Conservation (phyloP, 2,329 filamentous ascomycete genomes). For the Diaporthe capsici region DNA sequence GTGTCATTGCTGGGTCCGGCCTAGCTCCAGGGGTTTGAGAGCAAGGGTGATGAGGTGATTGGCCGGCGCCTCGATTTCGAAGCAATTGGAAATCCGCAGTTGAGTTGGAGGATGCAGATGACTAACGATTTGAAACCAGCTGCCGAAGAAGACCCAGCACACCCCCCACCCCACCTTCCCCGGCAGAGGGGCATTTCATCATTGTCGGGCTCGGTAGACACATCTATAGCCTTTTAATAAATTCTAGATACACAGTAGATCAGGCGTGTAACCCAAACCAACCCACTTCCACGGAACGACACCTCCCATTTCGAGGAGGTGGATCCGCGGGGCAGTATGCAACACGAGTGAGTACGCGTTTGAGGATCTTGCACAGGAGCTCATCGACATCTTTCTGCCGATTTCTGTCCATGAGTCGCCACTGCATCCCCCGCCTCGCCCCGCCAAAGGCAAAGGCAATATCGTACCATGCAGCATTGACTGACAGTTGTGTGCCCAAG, state of each 20-base stretch:
- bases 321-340: not conserved
- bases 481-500: not conserved
- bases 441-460: too few relatives aligned
- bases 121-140: constrained; percentile 41
- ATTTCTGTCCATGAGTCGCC: constrained; percentile 5
- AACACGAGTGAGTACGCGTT: constrained; percentile 17
- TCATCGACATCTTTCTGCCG: not conserved
- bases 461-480: not conserved
- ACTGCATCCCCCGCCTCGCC: not conserved
- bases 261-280: not conserved
- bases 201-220: not conserved
- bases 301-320: not conserved
- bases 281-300: not conserved
- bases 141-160: not conserved
- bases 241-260: not conserved
- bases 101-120: constrained; percentile 1
- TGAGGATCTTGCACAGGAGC: not conserved
- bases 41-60: constrained; percentile 22
- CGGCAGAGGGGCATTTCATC: not conserved
- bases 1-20: constrained; percentile 1
- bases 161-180: not conserved
- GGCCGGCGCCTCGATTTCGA: constrained; percentile 34
- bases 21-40: constrained; percentile 13
- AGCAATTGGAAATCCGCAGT: constrained; percentile 32
- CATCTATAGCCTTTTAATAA: constrained; percentile 12